phyloP scores from a whole-genome alignment of 805 yeast genomes.

The Tetrapisispora fleetii region DNA sequence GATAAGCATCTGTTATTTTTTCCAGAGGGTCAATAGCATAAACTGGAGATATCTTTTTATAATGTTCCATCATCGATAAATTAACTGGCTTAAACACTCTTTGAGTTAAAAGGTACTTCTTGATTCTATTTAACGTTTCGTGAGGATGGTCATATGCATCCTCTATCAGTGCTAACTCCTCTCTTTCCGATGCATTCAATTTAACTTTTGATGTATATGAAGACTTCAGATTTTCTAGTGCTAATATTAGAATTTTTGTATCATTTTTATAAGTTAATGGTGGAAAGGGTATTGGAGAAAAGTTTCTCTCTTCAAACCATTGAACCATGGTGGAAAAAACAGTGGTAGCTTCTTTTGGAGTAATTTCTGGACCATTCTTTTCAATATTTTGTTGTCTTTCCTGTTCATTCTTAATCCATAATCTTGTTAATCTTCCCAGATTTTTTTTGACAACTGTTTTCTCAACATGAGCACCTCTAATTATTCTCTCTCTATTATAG shows the following conservation, averaged over 20 bases:
- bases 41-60: conserved; percentile 74
- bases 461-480: conserved; percentile 85
- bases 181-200: conserved; percentile 78
- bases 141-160: conserved; percentile 97
- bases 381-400: conserved; percentile 73
- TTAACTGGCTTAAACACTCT: conserved; percentile 85
- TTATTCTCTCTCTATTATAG: conserved; percentile 79
- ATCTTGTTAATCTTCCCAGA: conserved; percentile 78
- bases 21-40: conserved; percentile 86
- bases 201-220: conserved; percentile 66
- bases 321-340: conserved; percentile 80
- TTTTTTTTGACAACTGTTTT: conserved; percentile 91
- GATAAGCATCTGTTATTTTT: conserved; percentile 89
- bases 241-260: conserved; percentile 78
- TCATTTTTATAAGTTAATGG: conserved; percentile 88
- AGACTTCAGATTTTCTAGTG: conserved; percentile 81
- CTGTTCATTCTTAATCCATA: conserved; percentile 91
- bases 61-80: conserved; percentile 84
- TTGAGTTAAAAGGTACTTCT: conserved; percentile 73
- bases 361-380: conserved; percentile 76
- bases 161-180: conserved; percentile 86
- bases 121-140: conserved; percentile 77
- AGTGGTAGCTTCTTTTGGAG: conserved; percentile 81
- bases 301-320: conserved; percentile 80
- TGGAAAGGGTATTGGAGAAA: conserved; percentile 87